Evolutionary conservation across 495 filamentous ascomycete species (phyloP).

Genomic region (Talaromyces stipitatus): DNA sequence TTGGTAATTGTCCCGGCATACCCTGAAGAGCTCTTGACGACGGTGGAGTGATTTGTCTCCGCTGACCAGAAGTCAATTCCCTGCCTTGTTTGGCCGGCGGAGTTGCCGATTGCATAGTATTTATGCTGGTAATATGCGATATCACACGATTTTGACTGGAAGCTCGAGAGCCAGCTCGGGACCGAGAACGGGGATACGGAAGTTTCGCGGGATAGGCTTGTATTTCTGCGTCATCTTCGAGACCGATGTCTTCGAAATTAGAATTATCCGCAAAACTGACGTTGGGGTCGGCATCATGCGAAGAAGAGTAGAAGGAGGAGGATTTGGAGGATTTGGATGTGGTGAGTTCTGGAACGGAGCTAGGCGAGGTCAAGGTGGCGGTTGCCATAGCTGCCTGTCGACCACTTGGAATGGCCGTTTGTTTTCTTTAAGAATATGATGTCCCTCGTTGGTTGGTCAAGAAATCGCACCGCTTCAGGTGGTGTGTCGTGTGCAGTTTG

Average conservation of each 20-base stretch:
- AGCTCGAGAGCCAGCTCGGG: slow-evolving; percentile 7
- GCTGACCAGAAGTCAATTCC: slow-evolving; percentile 33
- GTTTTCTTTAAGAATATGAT: background rate
- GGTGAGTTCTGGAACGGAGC: slow-evolving; percentile 77
- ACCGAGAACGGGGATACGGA: slow-evolving; percentile 3
- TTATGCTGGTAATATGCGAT: background rate
- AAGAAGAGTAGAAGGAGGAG: slow-evolving; percentile 78
- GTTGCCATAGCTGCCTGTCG: background rate
- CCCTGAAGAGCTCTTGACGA: slow-evolving; percentile 18
- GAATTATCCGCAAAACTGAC: slow-evolving; percentile 59
- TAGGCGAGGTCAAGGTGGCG: slow-evolving; percentile 45
- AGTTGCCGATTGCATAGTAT: background rate
- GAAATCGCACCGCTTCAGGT: background rate
- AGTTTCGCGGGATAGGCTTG: background rate
- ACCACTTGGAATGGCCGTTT: background rate
- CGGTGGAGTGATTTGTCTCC: slow-evolving; percentile 36
- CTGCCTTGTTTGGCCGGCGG: background rate
- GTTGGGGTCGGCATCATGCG: slow-evolving; percentile 57
- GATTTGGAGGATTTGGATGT: slow-evolving; percentile 85
- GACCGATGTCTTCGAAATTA: slow-evolving; percentile 90
- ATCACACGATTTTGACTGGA: background rate
- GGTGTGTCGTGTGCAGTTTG: background rate
- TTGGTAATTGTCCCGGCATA: background rate
- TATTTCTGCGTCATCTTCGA: slow-evolving; percentile 57
- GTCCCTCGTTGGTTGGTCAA: background rate